Conservation (phyloP, 192 early-diverging fungal species). For the Pecoramyces ruminantium region DNA sequence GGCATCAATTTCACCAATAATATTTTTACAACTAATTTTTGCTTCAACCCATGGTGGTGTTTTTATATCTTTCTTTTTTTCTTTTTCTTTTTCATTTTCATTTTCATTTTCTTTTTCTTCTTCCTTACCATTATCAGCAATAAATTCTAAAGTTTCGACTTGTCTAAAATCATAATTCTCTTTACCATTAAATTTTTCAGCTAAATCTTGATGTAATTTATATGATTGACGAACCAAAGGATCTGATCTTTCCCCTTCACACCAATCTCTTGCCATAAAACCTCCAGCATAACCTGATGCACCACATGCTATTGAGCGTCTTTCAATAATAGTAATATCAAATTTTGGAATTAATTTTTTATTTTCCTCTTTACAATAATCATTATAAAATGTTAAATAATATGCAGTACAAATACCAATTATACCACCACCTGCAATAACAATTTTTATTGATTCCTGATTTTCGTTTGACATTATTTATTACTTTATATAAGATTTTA, state of each 20-base stretch:
- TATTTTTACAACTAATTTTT: neutral
- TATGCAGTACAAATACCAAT: conserved; percentile 23
- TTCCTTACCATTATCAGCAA: conserved; percentile 1
- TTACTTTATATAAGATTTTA: too few species aligned
- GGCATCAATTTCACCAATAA: neutral
- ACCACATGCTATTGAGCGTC: conserved; percentile 15
- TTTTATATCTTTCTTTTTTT: neutral
- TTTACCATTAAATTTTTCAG: conserved; percentile 7
- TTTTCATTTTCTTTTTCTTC: conserved; percentile 12
- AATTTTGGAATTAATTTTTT: neutral
- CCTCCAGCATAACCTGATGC: conserved; percentile 26
- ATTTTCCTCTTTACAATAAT: neutral
- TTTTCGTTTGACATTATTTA: neutral
- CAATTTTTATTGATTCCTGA: conserved; percentile 1
- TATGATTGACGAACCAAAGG: conserved; percentile 18
- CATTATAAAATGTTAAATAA: conserved; percentile 10
- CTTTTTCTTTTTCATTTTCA: neutral
- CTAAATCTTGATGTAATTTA: conserved; percentile 17
- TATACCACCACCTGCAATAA: conserved; percentile 21
- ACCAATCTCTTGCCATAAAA: conserved; percentile 23
- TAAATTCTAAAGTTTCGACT: conserved; percentile 15
- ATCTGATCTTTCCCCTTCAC: conserved; percentile 8
- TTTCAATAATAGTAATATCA: conserved; percentile 19
- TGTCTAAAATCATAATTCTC: conserved; percentile 16
- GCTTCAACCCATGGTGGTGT: neutral